Evolutionary conservation across 1,284 basidiomycete genomes (phyloP).

Genomic region (Malassezia pachydermatis): DNA sequence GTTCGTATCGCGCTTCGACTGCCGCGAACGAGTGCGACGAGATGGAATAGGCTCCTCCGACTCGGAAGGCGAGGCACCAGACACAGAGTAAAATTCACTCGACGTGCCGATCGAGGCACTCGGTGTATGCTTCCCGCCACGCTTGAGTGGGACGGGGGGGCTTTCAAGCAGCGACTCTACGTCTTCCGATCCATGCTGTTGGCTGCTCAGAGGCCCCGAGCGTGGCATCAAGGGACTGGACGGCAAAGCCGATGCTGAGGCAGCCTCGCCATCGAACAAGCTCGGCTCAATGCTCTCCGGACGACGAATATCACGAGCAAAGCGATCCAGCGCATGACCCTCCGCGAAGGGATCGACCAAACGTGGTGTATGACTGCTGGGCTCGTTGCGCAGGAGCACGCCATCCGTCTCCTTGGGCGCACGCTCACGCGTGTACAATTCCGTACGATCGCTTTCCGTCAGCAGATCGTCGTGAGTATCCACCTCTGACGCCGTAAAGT

Average conservation of each 20-base stretch:
- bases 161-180: background rate
- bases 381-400: slow-evolving; percentile 8
- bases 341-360: slow-evolving; percentile 14
- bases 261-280: slow-evolving; percentile 12
- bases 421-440: no score
- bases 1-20: background rate
- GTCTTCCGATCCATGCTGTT: background rate
- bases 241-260: slow-evolving; percentile 3
- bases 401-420: background rate
- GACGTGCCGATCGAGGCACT: background rate
- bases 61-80: background rate
- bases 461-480: no score
- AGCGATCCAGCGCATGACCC: slow-evolving; percentile 1
- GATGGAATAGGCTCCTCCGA: background rate
- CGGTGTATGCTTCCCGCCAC: background rate
- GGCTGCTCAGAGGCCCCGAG: slow-evolving; percentile 15
- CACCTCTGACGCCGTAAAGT: no score
- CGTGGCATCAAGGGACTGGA: slow-evolving; percentile 14
- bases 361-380: slow-evolving; percentile 9
- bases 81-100: background rate
- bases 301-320: background rate
- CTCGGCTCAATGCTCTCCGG: slow-evolving; percentile 19
- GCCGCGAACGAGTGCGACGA: background rate
- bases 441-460: no score
- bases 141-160: background rate